Evolutionary conservation across 768 basidiomycete genomes (phyloP).

Genomic region (Pisolithus microcarpus): DNA sequence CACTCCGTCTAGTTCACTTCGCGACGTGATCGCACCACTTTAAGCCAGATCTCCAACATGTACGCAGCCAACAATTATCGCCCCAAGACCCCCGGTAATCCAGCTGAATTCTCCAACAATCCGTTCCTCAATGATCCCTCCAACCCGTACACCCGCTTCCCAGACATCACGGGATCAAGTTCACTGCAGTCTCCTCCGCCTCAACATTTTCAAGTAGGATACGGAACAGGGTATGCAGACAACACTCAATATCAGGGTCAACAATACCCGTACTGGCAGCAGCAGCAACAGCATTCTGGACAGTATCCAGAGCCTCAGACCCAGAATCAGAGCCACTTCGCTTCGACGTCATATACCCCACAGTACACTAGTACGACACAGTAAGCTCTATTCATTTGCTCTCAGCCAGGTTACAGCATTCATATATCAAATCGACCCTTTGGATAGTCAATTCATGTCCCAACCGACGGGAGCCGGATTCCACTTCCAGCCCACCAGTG

Average conservation of each 20-base stretch:
- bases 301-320: slow-evolving; percentile 17
- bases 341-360: slow-evolving; percentile 16
- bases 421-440: background rate
- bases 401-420: background rate
- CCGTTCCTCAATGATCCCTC: slow-evolving; percentile 56
- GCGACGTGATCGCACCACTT: no score
- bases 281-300: slow-evolving; percentile 14
- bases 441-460: slow-evolving; percentile 19
- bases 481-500: slow-evolving; percentile 52
- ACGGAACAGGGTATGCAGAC: slow-evolving; percentile 19
- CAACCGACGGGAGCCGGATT: slow-evolving; percentile 30
- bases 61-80: slow-evolving; percentile 36
- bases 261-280: slow-evolving; percentile 29
- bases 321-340: slow-evolving; percentile 17
- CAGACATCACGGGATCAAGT: slow-evolving; percentile 43
- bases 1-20: no score
- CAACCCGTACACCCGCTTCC: slow-evolving; percentile 49
- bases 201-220: slow-evolving; percentile 18
- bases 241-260: slow-evolving; percentile 33
- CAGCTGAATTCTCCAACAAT: slow-evolving; percentile 45
- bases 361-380: slow-evolving; percentile 15
- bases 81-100: slow-evolving; percentile 6
- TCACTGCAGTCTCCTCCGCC: slow-evolving; percentile 23
- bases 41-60: slow-evolving; percentile 13
- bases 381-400: background rate